A percentile compares a stretch with the other conserved stretches of the same genome.
phyloP scores from a whole-genome alignment of 768 basidiomycete species.

The Kwoniella shandongensis region DNA sequence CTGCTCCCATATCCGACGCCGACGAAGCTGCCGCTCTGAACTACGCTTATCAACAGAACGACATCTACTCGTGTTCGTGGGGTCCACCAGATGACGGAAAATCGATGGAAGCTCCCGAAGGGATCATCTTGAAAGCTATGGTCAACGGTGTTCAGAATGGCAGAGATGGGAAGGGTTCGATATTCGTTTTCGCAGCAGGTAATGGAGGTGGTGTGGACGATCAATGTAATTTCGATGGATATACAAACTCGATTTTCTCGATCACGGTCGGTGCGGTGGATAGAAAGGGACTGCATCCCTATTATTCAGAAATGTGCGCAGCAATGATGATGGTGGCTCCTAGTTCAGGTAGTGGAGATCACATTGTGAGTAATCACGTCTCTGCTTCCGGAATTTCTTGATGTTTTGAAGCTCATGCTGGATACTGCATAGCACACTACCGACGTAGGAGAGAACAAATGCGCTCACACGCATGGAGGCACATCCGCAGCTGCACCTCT shows the following conservation, averaged over 20 bases:
- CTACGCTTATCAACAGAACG: constrained; percentile 86
- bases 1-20: constrained; percentile 87
- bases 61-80: constrained; percentile 96
- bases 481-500: constrained; percentile 98
- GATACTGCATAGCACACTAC: constrained; percentile 74
- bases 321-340: constrained; percentile 97
- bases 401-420: neutral
- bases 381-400: neutral
- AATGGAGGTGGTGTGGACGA: constrained; percentile 89
- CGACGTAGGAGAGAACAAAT: constrained; percentile 80
- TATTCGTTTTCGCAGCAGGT: constrained; percentile 96
- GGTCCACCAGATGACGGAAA: constrained; percentile 93
- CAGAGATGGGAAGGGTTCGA: constrained; percentile 80
- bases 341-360: constrained; percentile 88
- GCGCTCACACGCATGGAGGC: constrained; percentile 82
- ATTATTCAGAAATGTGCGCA: constrained; percentile 95
- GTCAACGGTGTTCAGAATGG: constrained; percentile 91
- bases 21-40: constrained; percentile 96
- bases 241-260: constrained; percentile 95
- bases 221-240: constrained; percentile 99
- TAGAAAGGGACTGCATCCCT: constrained; percentile 87
- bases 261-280: constrained; percentile 96
- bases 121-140: constrained; percentile 88
- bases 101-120: constrained; percentile 90
- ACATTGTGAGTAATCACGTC: constrained; percentile 81